A percentile compares a stretch with the other conserved stretches of the same genome.
phyloP scores from a whole-genome alignment of 805 yeast genomes.

The Pichia californica region DNA sequence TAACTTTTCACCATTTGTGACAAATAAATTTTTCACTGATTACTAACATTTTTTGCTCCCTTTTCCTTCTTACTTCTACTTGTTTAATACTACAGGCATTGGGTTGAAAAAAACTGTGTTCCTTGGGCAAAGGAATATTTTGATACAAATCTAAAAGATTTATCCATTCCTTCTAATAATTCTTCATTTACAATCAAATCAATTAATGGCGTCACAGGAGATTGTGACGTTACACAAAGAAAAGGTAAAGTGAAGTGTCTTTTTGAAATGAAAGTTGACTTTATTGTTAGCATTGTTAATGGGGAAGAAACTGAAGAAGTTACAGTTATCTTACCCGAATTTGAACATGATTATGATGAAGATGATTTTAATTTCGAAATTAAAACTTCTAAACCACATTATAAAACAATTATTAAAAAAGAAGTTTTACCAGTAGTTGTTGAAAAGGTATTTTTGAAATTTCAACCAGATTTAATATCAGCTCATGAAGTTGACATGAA shows the following conservation, averaged over 20 bases:
- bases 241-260: constrained; percentile 76
- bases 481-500: constrained; percentile 62
- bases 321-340: constrained; percentile 52
- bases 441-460: constrained; percentile 39
- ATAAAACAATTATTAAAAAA: constrained; percentile 34
- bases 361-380: constrained; percentile 53
- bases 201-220: constrained; percentile 50
- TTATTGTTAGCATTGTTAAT: constrained; percentile 37
- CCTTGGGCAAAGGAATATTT: constrained; percentile 84
- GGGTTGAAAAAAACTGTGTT: constrained; percentile 97
- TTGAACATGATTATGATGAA: constrained; percentile 70
- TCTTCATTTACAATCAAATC: constrained; percentile 30
- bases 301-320: constrained; percentile 35
- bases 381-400: constrained; percentile 33
- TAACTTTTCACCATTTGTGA: too few relatives aligned
- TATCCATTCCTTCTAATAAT: constrained; percentile 33
- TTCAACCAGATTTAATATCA: constrained; percentile 55
- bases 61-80: background rate
- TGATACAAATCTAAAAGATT: constrained; percentile 47
- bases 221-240: constrained; percentile 78
- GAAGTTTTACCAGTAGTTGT: constrained; percentile 48
- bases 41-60: too few relatives aligned
- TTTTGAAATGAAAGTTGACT: constrained; percentile 54
- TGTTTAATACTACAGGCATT: constrained; percentile 53
- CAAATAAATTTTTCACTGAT: too few relatives aligned